A percentile compares a stretch with the other conserved stretches of the same genome.
Evolutionary conservation across 2,329 filamentous ascomycete genomes (phyloP).

Genomic region (Alternaria hordeiaustralica): DNA sequence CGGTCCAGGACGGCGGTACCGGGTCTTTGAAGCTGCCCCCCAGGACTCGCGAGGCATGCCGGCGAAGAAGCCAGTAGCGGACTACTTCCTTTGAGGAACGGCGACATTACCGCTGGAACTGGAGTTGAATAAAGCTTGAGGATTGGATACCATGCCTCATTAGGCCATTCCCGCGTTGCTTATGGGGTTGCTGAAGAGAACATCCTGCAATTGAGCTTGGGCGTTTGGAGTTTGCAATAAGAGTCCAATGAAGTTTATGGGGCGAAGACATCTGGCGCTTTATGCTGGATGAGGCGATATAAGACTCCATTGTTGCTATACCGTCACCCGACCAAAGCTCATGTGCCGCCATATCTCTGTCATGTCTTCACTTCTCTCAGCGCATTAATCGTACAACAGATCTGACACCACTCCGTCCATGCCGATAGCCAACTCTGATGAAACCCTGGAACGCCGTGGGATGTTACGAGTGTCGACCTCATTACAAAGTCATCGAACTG

Average conservation of each 20-base stretch:
- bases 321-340: neutral
- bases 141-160: neutral
- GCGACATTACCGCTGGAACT: neutral
- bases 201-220: conserved; percentile 3
- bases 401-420: neutral
- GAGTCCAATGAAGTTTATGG: neutral
- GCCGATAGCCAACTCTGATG: neutral
- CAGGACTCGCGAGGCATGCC: conserved; percentile 98
- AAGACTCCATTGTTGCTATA: neutral
- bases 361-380: neutral
- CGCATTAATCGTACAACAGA: neutral
- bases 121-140: neutral
- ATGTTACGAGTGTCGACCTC: neutral
- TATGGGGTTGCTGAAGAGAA: neutral
- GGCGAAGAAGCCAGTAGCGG: conserved; percentile 95
- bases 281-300: neutral
- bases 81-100: conserved; percentile 78
- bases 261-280: neutral
- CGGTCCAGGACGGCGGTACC: conserved; percentile 86
- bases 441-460: neutral
- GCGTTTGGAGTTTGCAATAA: conserved; percentile 3
- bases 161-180: neutral
- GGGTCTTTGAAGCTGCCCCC: conserved; percentile 95
- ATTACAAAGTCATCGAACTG: neutral
- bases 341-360: neutral